phyloP scores from a whole-genome alignment of 176 grass and related monocot genomes.

The Musa itinerans region DNA sequence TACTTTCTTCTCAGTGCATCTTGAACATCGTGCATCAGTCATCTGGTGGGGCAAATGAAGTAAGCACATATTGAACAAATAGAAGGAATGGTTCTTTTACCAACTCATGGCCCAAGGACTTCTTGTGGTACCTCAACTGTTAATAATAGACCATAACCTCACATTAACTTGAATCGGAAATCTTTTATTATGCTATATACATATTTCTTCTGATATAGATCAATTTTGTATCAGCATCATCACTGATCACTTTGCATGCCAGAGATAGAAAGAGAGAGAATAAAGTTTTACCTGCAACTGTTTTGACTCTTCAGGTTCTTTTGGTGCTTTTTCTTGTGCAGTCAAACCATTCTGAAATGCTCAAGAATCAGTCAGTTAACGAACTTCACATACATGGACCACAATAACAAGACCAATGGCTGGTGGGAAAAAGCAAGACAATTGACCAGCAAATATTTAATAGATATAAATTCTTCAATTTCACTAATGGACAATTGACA shows the following conservation, averaged over 20 bases:
- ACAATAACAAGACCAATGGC: not conserved
- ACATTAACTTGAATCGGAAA: not conserved
- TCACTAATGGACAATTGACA: not conserved
- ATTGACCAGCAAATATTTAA: not conserved
- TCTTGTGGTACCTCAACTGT: not conserved
- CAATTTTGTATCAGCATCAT: not conserved
- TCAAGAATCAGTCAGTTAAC: not conserved
- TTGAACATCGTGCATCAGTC: constrained; percentile 70
- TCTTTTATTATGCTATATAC: not conserved
- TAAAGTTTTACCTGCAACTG: constrained; percentile 44
- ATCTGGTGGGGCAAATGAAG: constrained; percentile 46
- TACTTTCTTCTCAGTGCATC: constrained; percentile 77
- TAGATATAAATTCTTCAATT: not conserved
- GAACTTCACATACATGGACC: not conserved
- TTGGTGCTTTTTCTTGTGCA: constrained; percentile 56
- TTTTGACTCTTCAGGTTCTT: constrained; percentile 78
- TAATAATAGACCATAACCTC: not conserved
- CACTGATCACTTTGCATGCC: not conserved
- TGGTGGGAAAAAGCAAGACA: not conserved
- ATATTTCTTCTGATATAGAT: not conserved
- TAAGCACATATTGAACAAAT: not conserved
- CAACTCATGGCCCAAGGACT: no score
- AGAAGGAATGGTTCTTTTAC: not conserved
- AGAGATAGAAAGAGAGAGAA: not conserved
- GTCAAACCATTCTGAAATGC: constrained; percentile 62